These are phyloP conservation scores for Sorghum bicolor DNA, from an alignment of 176 grass and related monocot species.

Conservation along the genomic window DNA sequence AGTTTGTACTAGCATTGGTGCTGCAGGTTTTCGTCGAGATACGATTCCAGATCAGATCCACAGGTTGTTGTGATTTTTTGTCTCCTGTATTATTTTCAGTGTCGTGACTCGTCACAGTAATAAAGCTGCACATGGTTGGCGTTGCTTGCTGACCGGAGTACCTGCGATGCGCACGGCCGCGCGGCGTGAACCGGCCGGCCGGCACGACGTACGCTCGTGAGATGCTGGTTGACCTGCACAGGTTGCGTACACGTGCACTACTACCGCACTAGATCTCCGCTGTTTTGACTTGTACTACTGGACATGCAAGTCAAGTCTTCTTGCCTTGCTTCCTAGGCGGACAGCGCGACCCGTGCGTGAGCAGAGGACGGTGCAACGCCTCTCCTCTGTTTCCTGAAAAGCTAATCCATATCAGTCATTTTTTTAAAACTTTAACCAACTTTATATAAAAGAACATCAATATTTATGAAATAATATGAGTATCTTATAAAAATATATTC, in stretches of 20 bases:
- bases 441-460: too few relatives aligned
- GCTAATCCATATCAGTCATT: too few relatives aligned
- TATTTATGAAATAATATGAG: too few relatives aligned
- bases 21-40: neutral
- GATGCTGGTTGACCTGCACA: neutral
- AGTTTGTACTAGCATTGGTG: neutral
- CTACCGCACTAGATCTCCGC: constrained; percentile 24
- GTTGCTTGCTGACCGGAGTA: neutral
- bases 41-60: neutral
- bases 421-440: too few relatives aligned
- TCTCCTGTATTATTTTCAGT: neutral
- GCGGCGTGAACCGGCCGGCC: neutral
- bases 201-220: neutral
- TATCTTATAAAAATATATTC: too few relatives aligned
- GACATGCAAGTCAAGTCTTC: too few relatives aligned
- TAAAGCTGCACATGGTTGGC: neutral
- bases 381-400: too few relatives aligned
- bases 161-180: neutral
- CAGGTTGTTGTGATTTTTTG: neutral
- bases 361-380: too few relatives aligned
- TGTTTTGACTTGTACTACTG: neutral
- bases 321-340: neutral
- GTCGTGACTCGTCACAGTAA: neutral
- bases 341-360: neutral
- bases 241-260: neutral